Conservation (phyloP, 352 stramenopile genomes). For the Globisporangium emineosum region DNA sequence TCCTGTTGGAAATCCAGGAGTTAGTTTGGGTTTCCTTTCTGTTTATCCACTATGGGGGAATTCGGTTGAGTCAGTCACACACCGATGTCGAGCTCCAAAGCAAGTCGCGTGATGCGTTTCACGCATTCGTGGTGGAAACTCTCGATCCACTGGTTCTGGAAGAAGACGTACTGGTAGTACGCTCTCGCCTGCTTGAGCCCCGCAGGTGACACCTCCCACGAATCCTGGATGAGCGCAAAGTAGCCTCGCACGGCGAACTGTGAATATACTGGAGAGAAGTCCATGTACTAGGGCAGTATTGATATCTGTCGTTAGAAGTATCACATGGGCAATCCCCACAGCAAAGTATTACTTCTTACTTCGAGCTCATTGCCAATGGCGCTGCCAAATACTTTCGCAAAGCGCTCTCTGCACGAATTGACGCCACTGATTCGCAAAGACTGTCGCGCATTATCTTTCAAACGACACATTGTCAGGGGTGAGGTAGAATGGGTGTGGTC, state of each 20-base stretch:
- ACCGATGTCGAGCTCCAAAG: constrained; percentile 9
- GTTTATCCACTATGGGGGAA: background rate
- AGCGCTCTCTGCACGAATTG: constrained; percentile 31
- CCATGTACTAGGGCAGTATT: constrained; percentile 29
- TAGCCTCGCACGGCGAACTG: constrained; percentile 51
- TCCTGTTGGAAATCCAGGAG: constrained; percentile 21
- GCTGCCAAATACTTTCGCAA: constrained; percentile 37
- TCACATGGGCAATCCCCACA: background rate
- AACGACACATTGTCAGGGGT: background rate
- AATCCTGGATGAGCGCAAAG: constrained; percentile 41
- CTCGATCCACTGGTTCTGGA: constrained; percentile 58
- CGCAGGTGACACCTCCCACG: constrained; percentile 25
- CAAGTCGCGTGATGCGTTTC: constrained; percentile 35
- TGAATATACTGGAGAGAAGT: constrained; percentile 19
- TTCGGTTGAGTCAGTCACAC: background rate
- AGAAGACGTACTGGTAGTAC: constrained; percentile 75
- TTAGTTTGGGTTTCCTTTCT: background rate
- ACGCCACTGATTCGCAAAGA: constrained; percentile 15
- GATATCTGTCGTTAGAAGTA: background rate
- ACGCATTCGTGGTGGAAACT: constrained; percentile 53
- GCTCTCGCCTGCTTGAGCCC: constrained; percentile 54
- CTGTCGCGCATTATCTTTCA: constrained; percentile 12
- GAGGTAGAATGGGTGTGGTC: background rate
- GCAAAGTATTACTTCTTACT: constrained; percentile 19
- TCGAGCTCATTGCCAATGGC: constrained; percentile 40